Evolutionary conservation across 2,329 filamentous ascomycete species (phyloP), one percentile per base, ranked within the genome.

Genomic region (Calonectria pseudoturangicola): DNA sequence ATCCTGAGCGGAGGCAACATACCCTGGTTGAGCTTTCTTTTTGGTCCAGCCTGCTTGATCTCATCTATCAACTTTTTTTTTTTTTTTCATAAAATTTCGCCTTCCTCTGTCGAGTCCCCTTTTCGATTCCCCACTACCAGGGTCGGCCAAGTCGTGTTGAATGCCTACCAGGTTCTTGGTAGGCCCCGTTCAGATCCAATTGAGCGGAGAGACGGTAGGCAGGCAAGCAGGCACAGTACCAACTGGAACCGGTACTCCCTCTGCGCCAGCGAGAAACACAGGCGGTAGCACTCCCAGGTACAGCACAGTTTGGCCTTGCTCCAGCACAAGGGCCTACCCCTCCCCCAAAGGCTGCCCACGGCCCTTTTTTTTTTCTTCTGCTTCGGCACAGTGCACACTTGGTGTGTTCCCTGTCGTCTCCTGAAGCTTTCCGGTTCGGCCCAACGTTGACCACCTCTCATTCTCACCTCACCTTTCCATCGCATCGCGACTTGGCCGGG

Each of bases 401-500:
- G 54, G 39, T 50, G 58, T 47, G 33, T 21, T 45, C 66, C 51
- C 56, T 60, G 56, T 76, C 75, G 77, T 72, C 80, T 82, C 81
- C 80, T 81, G 81, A 81, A 77, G 76, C 73, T 72, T 75, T 67
- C 67, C 71, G 70, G 74, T 72, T 58, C 66, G 70, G 69, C 70
- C 73, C 71, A 76, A 72, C 68, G 72, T 74, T 73, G 76, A 80
- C 75, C 73, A 74, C 70, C 75, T 78, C 74, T 73, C 72, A 72
- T 75, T 73, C 67, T 75, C 71, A 56, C 64, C 71, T 72, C 70
- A 75, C 75, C 74, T 77, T 72, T 50, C 56, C 39, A 64, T 65
- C 66, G 72, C 74, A 79, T 80, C 78, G 77, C 78, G 79, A 84
- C 77, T 80, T 79, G 80, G 82, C 83, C 81, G 82, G 83, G 81